A percentile compares a stretch with the other conserved stretches of the same genome.
phyloP scores from a whole-genome alignment of 2,329 filamentous ascomycete genomes.

The Penicillium crustosum region DNA sequence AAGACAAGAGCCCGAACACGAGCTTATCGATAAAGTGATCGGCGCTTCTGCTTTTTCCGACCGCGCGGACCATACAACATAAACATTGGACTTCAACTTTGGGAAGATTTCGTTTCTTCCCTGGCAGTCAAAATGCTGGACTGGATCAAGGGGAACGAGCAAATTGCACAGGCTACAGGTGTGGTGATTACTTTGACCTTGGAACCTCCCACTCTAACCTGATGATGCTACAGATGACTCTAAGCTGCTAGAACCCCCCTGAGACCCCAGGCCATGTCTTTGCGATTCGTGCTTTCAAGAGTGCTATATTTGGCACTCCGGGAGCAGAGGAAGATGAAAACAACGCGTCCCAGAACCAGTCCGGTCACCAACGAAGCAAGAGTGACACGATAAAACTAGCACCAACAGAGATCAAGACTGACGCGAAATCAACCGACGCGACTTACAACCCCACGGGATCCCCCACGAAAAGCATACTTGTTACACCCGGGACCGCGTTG shows the following conservation, averaged over 20 bases:
- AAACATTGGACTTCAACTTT: constrained; percentile 32
- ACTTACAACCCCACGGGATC: constrained; percentile 42
- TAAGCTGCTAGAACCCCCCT: constrained; percentile 57
- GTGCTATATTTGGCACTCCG: constrained; percentile 64
- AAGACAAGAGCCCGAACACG: neutral
- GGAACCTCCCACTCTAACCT: neutral
- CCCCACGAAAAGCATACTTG: constrained; percentile 63
- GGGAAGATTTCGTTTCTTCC: neutral
- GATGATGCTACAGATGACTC: constrained; percentile 39
- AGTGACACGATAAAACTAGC: constrained; percentile 23
- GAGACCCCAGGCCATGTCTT: constrained; percentile 67
- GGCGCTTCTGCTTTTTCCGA: constrained; percentile 14
- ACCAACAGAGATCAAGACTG: constrained; percentile 21
- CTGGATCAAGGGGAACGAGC: constrained; percentile 28
- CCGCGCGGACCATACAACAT: constrained; percentile 20
- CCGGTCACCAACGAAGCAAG: constrained; percentile 23
- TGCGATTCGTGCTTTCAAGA: constrained; percentile 65
- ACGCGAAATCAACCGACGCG: constrained; percentile 24
- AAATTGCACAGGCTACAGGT: constrained; percentile 19
- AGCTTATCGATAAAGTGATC: constrained; percentile 15
- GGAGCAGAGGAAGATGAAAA: constrained; percentile 48
- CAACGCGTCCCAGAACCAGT: constrained; percentile 14
- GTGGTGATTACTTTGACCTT: neutral
- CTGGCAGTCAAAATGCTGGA: constrained; percentile 22
- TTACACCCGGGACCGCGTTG: constrained; percentile 60